Percentiles rank a stretch among this genome's conserved stretches.
These are phyloP conservation scores for Alloteropsis semialata DNA, from an alignment of 176 grass and related monocot genomes.

Conservation along the genomic window DNA sequence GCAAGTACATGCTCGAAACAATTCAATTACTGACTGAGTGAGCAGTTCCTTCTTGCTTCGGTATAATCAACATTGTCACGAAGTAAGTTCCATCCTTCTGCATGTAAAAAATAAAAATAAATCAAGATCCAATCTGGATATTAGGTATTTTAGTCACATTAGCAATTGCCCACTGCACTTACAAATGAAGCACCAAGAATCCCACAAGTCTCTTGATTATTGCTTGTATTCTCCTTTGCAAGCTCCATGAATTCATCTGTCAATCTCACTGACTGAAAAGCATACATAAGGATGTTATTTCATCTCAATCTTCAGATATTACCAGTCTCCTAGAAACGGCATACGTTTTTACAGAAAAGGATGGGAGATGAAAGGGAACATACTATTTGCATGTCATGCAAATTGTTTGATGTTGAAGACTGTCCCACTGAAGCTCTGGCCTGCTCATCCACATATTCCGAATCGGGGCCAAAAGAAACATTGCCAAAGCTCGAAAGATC, in stretches of 20 bases:
- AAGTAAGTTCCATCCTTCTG: slow-evolving; percentile 81
- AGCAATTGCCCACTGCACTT: slow-evolving; percentile 28
- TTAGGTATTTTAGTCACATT: background rate
- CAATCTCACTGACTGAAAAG: slow-evolving; percentile 74
- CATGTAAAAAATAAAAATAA: slow-evolving; percentile 20
- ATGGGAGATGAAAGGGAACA: slow-evolving; percentile 18
- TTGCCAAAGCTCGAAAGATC: slow-evolving; percentile 51
- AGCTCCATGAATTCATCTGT: slow-evolving; percentile 97
- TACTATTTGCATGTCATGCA: slow-evolving; percentile 88
- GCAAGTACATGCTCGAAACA: background rate
- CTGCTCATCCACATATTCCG: slow-evolving; percentile 43
- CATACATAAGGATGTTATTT: slow-evolving; percentile 16
- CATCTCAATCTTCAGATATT: background rate
- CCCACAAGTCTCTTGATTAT: slow-evolving; percentile 86
- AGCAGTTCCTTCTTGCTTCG: slow-evolving; percentile 88
- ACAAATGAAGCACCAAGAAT: slow-evolving; percentile 96
- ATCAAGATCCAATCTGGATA: slow-evolving; percentile 20
- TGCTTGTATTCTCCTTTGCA: slow-evolving; percentile 89
- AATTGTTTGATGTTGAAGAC: slow-evolving; percentile 57
- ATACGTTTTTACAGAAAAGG: background rate
- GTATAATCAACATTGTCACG: slow-evolving; percentile 88
- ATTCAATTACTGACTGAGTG: slow-evolving; percentile 67
- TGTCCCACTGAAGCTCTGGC: slow-evolving; percentile 36
- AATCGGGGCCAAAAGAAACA: slow-evolving; percentile 45
- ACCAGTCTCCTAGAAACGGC: background rate